A percentile compares a stretch with the other conserved stretches of the same genome.
phyloP scores from a whole-genome alignment of 805 yeast species.

The Osmozyma mogii region DNA sequence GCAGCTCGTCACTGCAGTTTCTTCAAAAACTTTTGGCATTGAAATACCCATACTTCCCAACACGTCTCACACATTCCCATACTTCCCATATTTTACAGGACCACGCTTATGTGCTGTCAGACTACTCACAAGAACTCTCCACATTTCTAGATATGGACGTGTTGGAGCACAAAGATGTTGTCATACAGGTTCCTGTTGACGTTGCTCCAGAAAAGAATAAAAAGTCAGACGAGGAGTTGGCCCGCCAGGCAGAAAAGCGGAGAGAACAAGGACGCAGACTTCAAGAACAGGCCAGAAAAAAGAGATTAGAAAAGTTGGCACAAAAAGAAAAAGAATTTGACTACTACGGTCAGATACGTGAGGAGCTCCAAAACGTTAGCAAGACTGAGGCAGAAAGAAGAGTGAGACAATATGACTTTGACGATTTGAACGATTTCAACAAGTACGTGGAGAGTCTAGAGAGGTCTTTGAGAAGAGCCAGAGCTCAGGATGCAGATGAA shows the following conservation, averaged over 20 bases:
- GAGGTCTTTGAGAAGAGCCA: constrained; percentile 58
- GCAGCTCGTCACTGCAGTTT: constrained; percentile 60
- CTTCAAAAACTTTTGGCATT: constrained; percentile 56
- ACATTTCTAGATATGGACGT: constrained; percentile 50
- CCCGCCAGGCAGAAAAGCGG: constrained; percentile 67
- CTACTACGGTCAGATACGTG: constrained; percentile 56
- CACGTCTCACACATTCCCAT: constrained; percentile 56
- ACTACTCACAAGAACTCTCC: constrained; percentile 59
- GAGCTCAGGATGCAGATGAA: constrained; percentile 48
- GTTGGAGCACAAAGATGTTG: constrained; percentile 62
- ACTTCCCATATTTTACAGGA: constrained; percentile 62
- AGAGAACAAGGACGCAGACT: constrained; percentile 79
- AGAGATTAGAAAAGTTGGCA: constrained; percentile 67
- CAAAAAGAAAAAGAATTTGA: constrained; percentile 76
- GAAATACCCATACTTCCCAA: constrained; percentile 90
- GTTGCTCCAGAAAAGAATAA: constrained; percentile 52
- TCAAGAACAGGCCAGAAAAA: constrained; percentile 88
- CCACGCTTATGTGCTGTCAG: constrained; percentile 66
- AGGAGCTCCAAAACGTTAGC: constrained; percentile 40
- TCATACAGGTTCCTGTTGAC: constrained; percentile 69
- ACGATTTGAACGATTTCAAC: constrained; percentile 61
- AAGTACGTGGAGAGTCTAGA: constrained; percentile 61
- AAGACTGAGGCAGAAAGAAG: constrained; percentile 48
- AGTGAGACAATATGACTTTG: constrained; percentile 68
- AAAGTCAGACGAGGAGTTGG: constrained; percentile 78